Percentiles rank a stretch among this genome's conserved stretches.
Conservation (phyloP, 176 grass and related monocot species). For the maize (Zea mays) region Zm-B73-REFERENCE-NAM-5.0 NC_050098.1:129753001-129753500, state of each 20-base stretch:
- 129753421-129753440: constrained; percentile 61
- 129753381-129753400: constrained; percentile 64
- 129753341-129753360: constrained; percentile 54
- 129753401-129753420: constrained; percentile 70
- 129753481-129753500: constrained; percentile 58
- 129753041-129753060: constrained; percentile 12
- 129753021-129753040: constrained; percentile 47
- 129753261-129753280: constrained; percentile 49
- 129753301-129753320: constrained; percentile 56
- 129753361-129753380: constrained; percentile 50
- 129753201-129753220: constrained; percentile 31
- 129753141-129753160: constrained; percentile 42
- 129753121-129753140: constrained; percentile 39
- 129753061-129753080: constrained; percentile 15
- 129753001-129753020: constrained; percentile 37
- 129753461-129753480: constrained; percentile 56
- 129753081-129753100: constrained; percentile 16
- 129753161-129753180: constrained; percentile 61
- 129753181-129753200: constrained; percentile 43
- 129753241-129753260: constrained; percentile 48
- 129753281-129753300: constrained; percentile 75
- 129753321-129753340: constrained; percentile 82
- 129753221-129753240: constrained; percentile 46
- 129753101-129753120: constrained; percentile 46
- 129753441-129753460: constrained; percentile 45